A percentile compares a stretch with the other conserved stretches of the same genome.
phyloP scores from a whole-genome alignment of 352 stramenopile genomes.

The Phytophthora pistaciae region DNA sequence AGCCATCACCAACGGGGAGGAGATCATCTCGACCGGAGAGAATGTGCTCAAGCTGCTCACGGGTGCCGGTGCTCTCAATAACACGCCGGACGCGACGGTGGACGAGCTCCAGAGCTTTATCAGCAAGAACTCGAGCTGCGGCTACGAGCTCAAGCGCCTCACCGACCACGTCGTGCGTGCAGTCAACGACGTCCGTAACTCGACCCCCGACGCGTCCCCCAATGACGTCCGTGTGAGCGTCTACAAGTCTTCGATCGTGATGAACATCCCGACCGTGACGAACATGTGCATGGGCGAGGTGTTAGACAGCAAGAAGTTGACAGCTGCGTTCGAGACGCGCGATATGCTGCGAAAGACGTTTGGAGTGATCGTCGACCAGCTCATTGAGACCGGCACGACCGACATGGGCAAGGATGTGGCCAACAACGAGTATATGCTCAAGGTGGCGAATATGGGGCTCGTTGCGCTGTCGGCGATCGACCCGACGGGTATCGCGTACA shows the following conservation, averaged over 20 bases:
- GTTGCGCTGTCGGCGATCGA: constrained; percentile 38
- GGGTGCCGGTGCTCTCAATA: constrained; percentile 18
- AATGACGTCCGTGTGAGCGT: constrained; percentile 28
- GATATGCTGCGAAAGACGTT: constrained; percentile 31
- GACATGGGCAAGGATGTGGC: constrained; percentile 19
- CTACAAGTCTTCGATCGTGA: constrained; percentile 20
- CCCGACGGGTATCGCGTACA: constrained; percentile 37
- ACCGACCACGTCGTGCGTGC: constrained; percentile 26
- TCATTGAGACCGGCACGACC: constrained; percentile 20
- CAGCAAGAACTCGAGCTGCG: constrained; percentile 27
- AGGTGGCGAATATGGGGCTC: constrained; percentile 42
- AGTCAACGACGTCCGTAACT: constrained; percentile 24
- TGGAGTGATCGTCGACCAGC: constrained; percentile 30
- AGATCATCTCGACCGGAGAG: constrained; percentile 25
- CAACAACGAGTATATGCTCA: constrained; percentile 32
- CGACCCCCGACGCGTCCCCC: constrained; percentile 8
- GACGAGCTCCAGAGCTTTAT: constrained; percentile 35
- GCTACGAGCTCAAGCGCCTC: constrained; percentile 35
- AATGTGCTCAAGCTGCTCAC: constrained; percentile 28
- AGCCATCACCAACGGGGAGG: constrained; percentile 25
- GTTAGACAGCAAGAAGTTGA: constrained; percentile 15
- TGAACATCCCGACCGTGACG: constrained; percentile 21
- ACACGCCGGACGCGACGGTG: constrained; percentile 6
- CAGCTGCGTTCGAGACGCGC: constrained; percentile 23
- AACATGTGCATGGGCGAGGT: constrained; percentile 35